Evolutionary conservation across 1,139 yeast species (phyloP), one percentile per base, ranked within the genome.

Genomic region (Blastobotrys petasosporus): DNA sequence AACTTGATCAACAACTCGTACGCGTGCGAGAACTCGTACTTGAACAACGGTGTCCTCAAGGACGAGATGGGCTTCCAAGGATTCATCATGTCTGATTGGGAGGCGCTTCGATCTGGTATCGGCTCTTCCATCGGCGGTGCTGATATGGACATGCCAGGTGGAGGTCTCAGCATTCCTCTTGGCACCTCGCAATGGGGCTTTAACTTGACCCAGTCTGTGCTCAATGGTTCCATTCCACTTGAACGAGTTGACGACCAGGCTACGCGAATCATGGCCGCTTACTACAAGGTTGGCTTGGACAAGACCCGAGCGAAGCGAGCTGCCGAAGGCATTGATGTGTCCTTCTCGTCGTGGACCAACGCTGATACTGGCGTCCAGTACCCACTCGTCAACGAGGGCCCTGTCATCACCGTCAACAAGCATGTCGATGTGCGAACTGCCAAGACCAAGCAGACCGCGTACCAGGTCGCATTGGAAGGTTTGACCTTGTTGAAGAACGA

Each of bases 111-210:
- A 52, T 62, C 76, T 13, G 85, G 85, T 8, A 76, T 79, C 5
- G 69, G 70, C 45, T 71, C 82, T 0, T 79, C 78, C 0, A 63
- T 77, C 29, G 73, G 83, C 1, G 86, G 86, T 1, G 63, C 78
- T 37, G 85, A 80, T 62, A 77, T 80, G 82, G 68, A 75, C 4
- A 79, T 80, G 85, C 85, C 85, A 0, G 84, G 83, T 28, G 80
- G 77, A 49, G 66, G 73, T 1, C 71, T 71, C 51, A 75, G 74
- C 47, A 74, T 79, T 76, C 64, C 74, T 33, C 68, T 76, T 13
- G 82, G 81, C 1, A 70, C 74, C 52, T 74, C 82, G 0, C 73
- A 68, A 50, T 77, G 80, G 79, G 85, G 84, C 1, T 75, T 80
- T 1, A 64, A 75, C 35, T 64, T 80, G 50, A 78, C 84, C 0